Base-by-base conservation (phyloP, 805 yeast genomes). In the Blastobotrys mokoenaii region DNA sequence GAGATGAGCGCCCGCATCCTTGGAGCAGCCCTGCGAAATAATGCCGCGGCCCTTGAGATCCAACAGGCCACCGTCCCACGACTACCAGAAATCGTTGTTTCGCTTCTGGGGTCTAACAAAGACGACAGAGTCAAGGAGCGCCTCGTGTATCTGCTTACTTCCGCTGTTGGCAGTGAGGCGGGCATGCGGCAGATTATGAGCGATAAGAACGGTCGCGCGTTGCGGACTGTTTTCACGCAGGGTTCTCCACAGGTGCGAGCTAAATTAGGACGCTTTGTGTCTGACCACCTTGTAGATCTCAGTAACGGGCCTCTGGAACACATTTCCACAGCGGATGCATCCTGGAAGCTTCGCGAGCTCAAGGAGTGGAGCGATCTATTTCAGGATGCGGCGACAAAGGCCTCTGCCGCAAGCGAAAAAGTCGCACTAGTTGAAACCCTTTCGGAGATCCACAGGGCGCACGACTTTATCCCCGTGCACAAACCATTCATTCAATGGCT, bases 21-120 rank as follows among this genome's bases (percentile, higher is more conserved):
- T 47, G 80, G 84, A 0, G 71, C 85, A 3, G 63, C 89, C 3
- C 61, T 87, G 38, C 71, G 96, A 54, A 87, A 87, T 59, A 88
- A 88, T 58, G 79, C 77, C 1, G 74, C 73, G 2, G 87, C 88
- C 0, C 55, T 54, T 3, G 29, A 46, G 27, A 22, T 22, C 27
- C 27, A 22, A 22, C 27, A 22, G 27, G 8, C 27, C 4, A 22
- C 27, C 4, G 27, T 5, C 8, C 27, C 27, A 8, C 27, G 27
- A 22, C 8, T 22, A 8, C 7, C 27, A 4, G 7, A 22, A 8
- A 4, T 5, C 7, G 27, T 22, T 4, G 27, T 22, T 4, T 22
- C 27, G 4, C 29, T 25, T 3, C 41, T 53, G 17, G 29, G 45
- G 20, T 36, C 20, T 9, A 36, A 44, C 8, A 46, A 43, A 32